Percentiles rank a stretch among this genome's conserved stretches.
These are phyloP conservation scores for Penicillium expansum DNA, from an alignment of 2,329 filamentous ascomycete species.

Conservation along the genomic window DNA sequence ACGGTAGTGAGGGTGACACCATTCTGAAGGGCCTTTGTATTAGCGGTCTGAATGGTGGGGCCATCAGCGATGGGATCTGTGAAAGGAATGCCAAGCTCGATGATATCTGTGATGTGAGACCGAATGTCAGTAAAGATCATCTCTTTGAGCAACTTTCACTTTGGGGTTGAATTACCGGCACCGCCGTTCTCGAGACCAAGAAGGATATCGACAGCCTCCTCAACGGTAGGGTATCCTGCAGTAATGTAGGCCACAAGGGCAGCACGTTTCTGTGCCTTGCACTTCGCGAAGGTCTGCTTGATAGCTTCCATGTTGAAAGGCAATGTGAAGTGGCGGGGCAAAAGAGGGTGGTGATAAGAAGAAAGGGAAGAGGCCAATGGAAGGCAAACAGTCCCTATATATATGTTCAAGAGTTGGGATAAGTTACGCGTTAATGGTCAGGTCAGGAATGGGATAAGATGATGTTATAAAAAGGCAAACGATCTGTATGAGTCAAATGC, in stretches of 20 bases:
- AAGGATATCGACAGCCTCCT: conserved; percentile 78
- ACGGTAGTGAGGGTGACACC: conserved; percentile 79
- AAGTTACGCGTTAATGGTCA: not conserved
- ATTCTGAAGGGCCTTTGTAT: conserved; percentile 85
- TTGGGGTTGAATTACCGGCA: conserved; percentile 59
- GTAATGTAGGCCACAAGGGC: conserved; percentile 96
- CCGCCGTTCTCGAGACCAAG: conserved; percentile 90
- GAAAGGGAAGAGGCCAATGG: conserved; percentile 6
- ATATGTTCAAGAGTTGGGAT: not conserved
- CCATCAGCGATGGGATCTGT: conserved; percentile 98
- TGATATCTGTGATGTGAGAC: conserved; percentile 64
- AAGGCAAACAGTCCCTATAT: not conserved
- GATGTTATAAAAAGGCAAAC: not conserved
- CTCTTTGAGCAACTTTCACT: not conserved
- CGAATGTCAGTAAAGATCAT: conserved; percentile 6
- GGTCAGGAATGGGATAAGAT: not conserved
- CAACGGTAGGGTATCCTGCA: conserved; percentile 81
- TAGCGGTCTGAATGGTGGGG: conserved; percentile 92
- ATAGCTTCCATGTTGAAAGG: conserved; percentile 50
- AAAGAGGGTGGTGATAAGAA: conserved; percentile 6
- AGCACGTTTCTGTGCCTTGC: conserved; percentile 61
- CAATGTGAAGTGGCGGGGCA: conserved; percentile 6
- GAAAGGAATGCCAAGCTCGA: conserved; percentile 94
- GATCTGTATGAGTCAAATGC: conserved; percentile 15
- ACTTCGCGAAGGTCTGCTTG: conserved; percentile 56